These are phyloP conservation scores for Porogramme epimiltina DNA, from an alignment of 1,284 basidiomycete species.

Conservation along the genomic window DNA sequence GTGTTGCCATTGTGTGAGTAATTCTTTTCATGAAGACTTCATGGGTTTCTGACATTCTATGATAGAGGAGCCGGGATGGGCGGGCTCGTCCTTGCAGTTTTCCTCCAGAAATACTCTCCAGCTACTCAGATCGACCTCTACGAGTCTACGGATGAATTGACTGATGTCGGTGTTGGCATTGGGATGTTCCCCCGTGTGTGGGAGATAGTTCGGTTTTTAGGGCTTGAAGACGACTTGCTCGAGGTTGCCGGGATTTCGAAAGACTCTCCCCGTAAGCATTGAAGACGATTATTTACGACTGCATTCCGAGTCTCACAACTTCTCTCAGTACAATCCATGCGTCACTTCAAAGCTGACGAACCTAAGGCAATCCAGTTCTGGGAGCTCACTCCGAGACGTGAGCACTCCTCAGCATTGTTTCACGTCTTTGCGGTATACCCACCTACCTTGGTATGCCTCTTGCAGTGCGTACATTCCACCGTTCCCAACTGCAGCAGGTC, in stretches of 20 bases:
- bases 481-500: not conserved
- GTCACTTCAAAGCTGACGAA: conserved; percentile 18
- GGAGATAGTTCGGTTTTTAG: conserved; percentile 23
- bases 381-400: no score
- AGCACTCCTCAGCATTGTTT: no score
- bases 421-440: not conserved
- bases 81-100: conserved; percentile 37
- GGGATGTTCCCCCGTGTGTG: conserved; percentile 29
- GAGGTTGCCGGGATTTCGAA: not conserved
- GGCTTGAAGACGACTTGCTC: conserved; percentile 23
- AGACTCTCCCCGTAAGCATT: not conserved
- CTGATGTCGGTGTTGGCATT: conserved; percentile 44
- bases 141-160: conserved; percentile 38
- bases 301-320: not conserved
- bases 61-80: not conserved
- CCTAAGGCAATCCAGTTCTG: not conserved
- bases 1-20: no score
- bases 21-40: no score
- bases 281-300: no score
- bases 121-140: conserved; percentile 43
- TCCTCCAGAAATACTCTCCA: conserved; percentile 33
- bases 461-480: not conserved
- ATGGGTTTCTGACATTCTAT: no score
- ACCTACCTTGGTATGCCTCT: not conserved
- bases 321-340: not conserved